Conservation (phyloP, 2,329 filamentous ascomycete genomes). For the Sclerotinia minor region DNA sequence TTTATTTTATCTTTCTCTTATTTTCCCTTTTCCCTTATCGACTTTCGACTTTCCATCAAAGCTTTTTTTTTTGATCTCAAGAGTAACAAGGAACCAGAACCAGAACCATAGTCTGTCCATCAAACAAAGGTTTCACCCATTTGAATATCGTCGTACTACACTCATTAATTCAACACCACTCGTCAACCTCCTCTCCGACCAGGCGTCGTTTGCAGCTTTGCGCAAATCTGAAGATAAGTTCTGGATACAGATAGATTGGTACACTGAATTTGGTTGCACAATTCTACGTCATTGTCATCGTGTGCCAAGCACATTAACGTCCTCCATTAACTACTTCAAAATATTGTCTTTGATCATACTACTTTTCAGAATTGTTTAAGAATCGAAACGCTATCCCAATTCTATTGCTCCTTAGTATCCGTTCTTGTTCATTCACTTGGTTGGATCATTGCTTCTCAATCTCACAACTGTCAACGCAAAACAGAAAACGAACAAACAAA, state of each 20-base stretch:
- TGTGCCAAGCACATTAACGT: slow-evolving; percentile 4
- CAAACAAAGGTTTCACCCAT: background rate
- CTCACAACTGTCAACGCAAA: background rate
- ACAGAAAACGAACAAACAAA: background rate
- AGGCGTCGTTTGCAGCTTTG: background rate
- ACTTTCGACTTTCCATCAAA: slow-evolving; percentile 7
- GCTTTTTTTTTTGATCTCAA: slow-evolving; percentile 1
- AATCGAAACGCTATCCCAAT: background rate
- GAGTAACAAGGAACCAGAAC: background rate
- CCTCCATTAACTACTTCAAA: background rate
- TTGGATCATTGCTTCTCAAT: background rate
- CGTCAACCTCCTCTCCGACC: background rate
- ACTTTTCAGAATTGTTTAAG: background rate
- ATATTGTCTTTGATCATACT: background rate
- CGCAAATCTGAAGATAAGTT: background rate
- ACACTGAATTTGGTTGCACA: background rate
- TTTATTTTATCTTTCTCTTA: background rate
- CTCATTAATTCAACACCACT: background rate
- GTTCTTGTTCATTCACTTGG: background rate
- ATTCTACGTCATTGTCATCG: slow-evolving; percentile 17
- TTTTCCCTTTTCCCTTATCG: slow-evolving; percentile 10
- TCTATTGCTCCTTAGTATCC: background rate
- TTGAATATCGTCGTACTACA: too few species aligned
- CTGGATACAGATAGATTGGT: background rate
- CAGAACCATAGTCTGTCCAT: background rate